Conservation (phyloP, 257 asterid species). For the Gynochthodes officinalis region DNA sequence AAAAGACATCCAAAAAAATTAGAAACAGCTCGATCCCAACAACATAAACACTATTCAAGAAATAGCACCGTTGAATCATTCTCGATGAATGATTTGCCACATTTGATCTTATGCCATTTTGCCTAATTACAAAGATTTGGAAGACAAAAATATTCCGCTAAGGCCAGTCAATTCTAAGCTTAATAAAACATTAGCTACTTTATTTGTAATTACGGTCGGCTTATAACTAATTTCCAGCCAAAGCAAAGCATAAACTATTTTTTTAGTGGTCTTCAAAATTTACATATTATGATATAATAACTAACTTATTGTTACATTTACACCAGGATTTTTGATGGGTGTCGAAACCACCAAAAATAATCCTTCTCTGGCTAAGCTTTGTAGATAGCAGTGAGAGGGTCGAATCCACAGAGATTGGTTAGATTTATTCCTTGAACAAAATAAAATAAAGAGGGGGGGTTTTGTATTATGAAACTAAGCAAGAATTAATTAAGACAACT, state of each 20-base stretch:
- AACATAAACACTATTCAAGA: neutral
- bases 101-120: neutral
- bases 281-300: no score
- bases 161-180: slow-evolving; percentile 5
- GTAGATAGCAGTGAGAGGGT: no score
- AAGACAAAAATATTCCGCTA: slow-evolving; percentile 5
- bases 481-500: no score
- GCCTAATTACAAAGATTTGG: slow-evolving; percentile 4
- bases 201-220: neutral
- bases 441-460: no score
- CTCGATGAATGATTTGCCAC: neutral
- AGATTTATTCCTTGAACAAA: no score
- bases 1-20: neutral
- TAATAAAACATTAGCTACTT: neutral
- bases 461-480: no score
- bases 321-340: no score
- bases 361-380: no score
- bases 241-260: neutral
- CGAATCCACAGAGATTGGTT: no score
- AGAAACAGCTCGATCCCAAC: neutral
- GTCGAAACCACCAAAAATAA: no score
- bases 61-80: neutral
- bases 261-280: no score
- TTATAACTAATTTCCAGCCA: neutral
- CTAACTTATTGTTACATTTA: no score